These are phyloP conservation scores for Allantophomopsis cytisporea DNA, from an alignment of 2,329 filamentous ascomycete species.

Conservation along the genomic window DNA sequence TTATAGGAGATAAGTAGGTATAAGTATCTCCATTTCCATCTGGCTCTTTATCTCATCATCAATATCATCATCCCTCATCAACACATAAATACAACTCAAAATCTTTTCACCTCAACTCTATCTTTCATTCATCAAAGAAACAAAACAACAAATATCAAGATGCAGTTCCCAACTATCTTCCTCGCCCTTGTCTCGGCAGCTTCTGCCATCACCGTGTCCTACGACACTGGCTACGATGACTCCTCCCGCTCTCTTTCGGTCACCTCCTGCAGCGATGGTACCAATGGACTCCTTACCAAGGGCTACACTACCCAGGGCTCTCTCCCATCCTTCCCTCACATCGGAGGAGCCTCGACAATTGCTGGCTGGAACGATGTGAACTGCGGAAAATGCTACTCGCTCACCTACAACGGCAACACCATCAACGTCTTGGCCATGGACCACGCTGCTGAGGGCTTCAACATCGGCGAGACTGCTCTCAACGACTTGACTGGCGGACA, in stretches of 20 bases:
- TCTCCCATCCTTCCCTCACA: constrained; percentile 35
- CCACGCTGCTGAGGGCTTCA: constrained; percentile 33
- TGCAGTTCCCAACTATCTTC: constrained; percentile 28
- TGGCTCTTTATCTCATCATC: too few species aligned
- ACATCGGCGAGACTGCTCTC: constrained; percentile 42
- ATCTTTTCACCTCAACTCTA: neutral
- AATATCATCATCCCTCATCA: too few species aligned
- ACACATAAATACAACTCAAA: too few species aligned
- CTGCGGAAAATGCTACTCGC: constrained; percentile 46
- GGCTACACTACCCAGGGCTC: constrained; percentile 40
- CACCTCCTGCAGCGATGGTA: constrained; percentile 55
- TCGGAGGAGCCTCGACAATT: constrained; percentile 39
- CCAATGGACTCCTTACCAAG: constrained; percentile 46
- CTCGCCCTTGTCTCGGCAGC: constrained; percentile 24
- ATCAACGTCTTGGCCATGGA: constrained; percentile 45
- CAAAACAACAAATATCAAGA: constrained; percentile 14
- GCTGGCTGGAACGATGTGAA: constrained; percentile 35
- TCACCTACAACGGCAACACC: constrained; percentile 34
- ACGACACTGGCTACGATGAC: constrained; percentile 60
- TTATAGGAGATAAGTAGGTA: too few species aligned
- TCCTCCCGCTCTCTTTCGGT: constrained; percentile 34
- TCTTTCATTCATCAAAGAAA: neutral
- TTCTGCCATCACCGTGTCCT: constrained; percentile 41
- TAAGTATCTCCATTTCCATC: too few species aligned
- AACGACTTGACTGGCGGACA: constrained; percentile 38